A percentile compares a stretch with the other conserved stretches of the same genome.
Evolutionary conservation across 2,329 filamentous ascomycete genomes (phyloP).

Genomic region (Trichoderma sp.): DNA sequence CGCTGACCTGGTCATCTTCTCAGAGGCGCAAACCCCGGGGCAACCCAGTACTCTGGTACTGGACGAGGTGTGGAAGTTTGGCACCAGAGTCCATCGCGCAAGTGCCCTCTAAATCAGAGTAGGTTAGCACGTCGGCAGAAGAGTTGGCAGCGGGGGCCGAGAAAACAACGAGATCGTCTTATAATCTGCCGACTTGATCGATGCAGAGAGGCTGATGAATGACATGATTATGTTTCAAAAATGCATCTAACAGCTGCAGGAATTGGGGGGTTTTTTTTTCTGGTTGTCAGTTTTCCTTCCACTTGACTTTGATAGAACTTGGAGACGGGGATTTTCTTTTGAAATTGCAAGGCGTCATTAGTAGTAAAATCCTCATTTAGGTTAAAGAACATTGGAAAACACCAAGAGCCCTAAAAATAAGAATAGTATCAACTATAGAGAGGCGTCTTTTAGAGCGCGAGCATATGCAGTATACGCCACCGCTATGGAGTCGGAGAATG

Average conservation of each 20-base stretch:
- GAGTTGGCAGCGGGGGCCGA: background rate
- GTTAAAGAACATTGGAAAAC: background rate
- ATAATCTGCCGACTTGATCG: background rate
- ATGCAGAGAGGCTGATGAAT: background rate
- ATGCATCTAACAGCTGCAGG: constrained; percentile 13
- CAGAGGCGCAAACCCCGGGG: constrained; percentile 52
- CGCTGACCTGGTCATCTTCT: constrained; percentile 69
- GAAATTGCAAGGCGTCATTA: constrained; percentile 18
- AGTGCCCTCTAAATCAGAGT: background rate
- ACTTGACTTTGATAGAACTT: constrained; percentile 9
- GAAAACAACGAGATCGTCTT: background rate
- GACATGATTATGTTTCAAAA: background rate
- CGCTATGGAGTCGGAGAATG: background rate
- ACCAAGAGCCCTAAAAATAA: background rate
- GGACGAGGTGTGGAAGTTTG: constrained; percentile 83
- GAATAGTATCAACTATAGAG: background rate
- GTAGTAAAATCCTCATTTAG: background rate
- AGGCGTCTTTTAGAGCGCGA: background rate
- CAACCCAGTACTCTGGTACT: constrained; percentile 58
- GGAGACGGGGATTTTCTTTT: background rate
- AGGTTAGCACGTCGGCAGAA: background rate
- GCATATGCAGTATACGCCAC: background rate
- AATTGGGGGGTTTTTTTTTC: background rate
- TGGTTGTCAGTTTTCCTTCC: background rate
- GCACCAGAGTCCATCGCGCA: constrained; percentile 49